phyloP scores from a whole-genome alignment of 257 asterid genomes.

The Linaria vulgaris region DNA sequence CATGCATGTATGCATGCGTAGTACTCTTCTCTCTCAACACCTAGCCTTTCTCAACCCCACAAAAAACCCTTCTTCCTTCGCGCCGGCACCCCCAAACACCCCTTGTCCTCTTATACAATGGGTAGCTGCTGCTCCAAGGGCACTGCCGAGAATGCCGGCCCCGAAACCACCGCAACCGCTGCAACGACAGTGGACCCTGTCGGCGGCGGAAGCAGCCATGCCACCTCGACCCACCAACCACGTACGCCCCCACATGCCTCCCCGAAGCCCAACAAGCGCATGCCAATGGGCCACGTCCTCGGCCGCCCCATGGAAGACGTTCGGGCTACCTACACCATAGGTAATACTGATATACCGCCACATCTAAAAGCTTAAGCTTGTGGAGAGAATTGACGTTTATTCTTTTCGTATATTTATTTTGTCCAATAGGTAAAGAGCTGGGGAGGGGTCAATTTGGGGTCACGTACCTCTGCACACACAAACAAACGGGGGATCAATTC shows the following conservation, averaged over 20 bases:
- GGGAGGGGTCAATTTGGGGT: conserved; percentile 66
- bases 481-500: conserved; percentile 52
- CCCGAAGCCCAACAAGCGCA: conserved; percentile 34
- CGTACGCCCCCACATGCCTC: conserved; percentile 43
- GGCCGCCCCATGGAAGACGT: conserved; percentile 71
- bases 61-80: conserved; percentile 12
- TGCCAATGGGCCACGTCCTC: conserved; percentile 48
- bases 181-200: conserved; percentile 9
- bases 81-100: conserved; percentile 5
- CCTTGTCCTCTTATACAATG: conserved; percentile 38
- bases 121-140: conserved; percentile 56
- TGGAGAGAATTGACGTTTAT: no score
- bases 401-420: no score
- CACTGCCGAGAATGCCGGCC: conserved; percentile 30
- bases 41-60: neutral
- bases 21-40: conserved; percentile 20
- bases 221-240: conserved; percentile 26
- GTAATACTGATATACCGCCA: conserved; percentile 3
- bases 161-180: conserved; percentile 14
- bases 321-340: conserved; percentile 42
- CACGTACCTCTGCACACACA: conserved; percentile 54
- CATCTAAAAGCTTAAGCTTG: no score
- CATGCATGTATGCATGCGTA: conserved; percentile 28
- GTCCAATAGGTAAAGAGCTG: conserved; percentile 38
- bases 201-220: neutral